Percentiles rank a stretch among this genome's conserved stretches.
Evolutionary conservation across 805 yeast species (phyloP).

Genomic region (Lipomyces orientalis): DNA sequence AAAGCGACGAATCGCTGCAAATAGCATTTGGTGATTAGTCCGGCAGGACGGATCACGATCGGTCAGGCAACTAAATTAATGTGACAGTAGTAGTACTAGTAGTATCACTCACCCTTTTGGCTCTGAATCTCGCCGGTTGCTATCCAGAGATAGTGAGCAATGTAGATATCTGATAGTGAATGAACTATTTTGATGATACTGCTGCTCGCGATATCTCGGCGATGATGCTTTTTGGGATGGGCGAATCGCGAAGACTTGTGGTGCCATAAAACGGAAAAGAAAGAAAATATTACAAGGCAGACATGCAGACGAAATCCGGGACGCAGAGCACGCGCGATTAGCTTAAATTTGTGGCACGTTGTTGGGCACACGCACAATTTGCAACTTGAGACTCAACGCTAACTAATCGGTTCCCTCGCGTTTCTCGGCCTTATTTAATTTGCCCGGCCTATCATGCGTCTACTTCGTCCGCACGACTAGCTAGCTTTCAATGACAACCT

Average conservation of each 20-base stretch:
- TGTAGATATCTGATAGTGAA: not conserved
- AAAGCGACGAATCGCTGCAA: not conserved
- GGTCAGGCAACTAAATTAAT: not conserved
- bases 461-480: not conserved
- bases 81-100: not conserved
- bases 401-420: not conserved
- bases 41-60: not conserved
- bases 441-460: not conserved
- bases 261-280: not conserved
- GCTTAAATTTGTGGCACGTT: conserved; percentile 2
- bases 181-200: not conserved
- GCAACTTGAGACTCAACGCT: not conserved
- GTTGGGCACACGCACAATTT: conserved; percentile 3
- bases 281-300: not conserved
- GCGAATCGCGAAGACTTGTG: not conserved
- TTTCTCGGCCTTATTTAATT: not conserved
- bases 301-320: not conserved
- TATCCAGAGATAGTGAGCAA: not conserved
- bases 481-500: not conserved
- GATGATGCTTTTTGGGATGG: not conserved
- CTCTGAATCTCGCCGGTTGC: not conserved
- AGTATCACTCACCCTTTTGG: not conserved
- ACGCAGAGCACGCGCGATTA: not conserved
- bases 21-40: not conserved
- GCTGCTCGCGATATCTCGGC: not conserved